Evolutionary conservation across 2,329 filamentous ascomycete species (phyloP).

Genomic region (Epichloe elymi): DNA sequence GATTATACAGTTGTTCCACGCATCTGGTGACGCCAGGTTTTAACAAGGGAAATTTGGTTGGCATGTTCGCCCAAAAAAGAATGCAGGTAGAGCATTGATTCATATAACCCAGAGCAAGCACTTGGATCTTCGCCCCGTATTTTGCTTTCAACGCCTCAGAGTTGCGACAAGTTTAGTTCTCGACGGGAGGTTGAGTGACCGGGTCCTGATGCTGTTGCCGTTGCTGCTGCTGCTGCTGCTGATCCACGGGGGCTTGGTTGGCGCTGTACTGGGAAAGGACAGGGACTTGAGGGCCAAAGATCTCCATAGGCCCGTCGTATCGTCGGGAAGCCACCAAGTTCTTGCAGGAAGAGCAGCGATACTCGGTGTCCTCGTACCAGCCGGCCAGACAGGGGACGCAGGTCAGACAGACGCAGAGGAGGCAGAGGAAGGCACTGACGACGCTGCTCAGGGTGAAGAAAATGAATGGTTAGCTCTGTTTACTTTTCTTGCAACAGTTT

Average conservation of each 20-base stretch:
- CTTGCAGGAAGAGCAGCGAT: constrained; percentile 17
- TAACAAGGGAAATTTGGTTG: not conserved
- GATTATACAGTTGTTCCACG: not conserved
- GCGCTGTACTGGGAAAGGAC: constrained; percentile 9
- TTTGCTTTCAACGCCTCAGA: not conserved
- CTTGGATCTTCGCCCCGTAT: too few species aligned
- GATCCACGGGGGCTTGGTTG: constrained; percentile 5
- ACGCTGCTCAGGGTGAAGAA: constrained; percentile 8
- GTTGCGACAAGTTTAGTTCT: not conserved
- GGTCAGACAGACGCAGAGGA: constrained; percentile 19
- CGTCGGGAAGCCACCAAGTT: constrained; percentile 15
- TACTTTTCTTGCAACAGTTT: not conserved
- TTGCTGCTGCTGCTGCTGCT: constrained; percentile 1
- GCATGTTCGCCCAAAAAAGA: not conserved
- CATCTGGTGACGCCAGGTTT: too few species aligned
- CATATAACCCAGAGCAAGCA: not conserved
- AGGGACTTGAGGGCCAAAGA: constrained; percentile 10
- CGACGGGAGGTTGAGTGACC: not conserved
- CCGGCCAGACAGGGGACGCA: constrained; percentile 19
- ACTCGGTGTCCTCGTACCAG: constrained; percentile 20
- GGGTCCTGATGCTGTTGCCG: not conserved
- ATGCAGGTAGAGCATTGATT: not conserved
- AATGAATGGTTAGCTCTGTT: not conserved
- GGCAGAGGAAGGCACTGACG: constrained; percentile 16
- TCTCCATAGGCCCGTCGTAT: constrained; percentile 10